Percentiles rank a stretch among this genome's conserved stretches.
Evolutionary conservation across 1,284 basidiomycete genomes (phyloP).

Genomic region (Schizophyllum amplum): DNA sequence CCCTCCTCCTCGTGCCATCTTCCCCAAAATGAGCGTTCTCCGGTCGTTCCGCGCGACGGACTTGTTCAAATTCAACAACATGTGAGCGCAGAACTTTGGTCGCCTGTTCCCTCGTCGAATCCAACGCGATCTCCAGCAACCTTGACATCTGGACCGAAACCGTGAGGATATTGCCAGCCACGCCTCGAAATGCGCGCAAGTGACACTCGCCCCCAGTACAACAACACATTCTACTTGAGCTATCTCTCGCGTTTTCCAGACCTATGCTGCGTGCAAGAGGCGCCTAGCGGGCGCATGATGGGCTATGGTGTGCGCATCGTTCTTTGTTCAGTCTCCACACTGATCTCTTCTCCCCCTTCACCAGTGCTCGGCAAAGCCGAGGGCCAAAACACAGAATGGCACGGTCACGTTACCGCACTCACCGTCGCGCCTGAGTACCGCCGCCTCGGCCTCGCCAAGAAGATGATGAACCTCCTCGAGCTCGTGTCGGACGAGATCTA

Average conservation of each 20-base stretch:
- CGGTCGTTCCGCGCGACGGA: constrained; percentile 81
- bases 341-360: neutral
- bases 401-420: constrained; percentile 87
- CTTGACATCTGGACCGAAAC: constrained; percentile 94
- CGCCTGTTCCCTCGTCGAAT: neutral
- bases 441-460: constrained; percentile 72
- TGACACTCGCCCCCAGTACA: constrained; percentile 45
- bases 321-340: constrained; percentile 6
- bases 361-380: constrained; percentile 85
- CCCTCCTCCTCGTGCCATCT: neutral
- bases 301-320: constrained; percentile 61
- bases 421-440: constrained; percentile 91
- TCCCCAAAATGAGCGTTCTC: constrained; percentile 62
- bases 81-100: constrained; percentile 35
- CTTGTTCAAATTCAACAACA: constrained; percentile 88
- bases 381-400: constrained; percentile 65
- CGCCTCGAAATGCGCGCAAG: neutral
- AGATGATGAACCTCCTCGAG: constrained; percentile 79
- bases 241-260: constrained; percentile 90
- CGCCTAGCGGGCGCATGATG: constrained; percentile 76
- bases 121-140: constrained; percentile 46
- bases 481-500: constrained; percentile 71
- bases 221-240: constrained; percentile 77
- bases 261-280: constrained; percentile 73
- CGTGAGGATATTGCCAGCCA: constrained; percentile 30